A percentile compares a stretch with the other conserved stretches of the same genome.
These are phyloP conservation scores for Tripidium arundinaceum DNA, from an alignment of 202 grass and related monocot species.

Conservation along the genomic window DNA sequence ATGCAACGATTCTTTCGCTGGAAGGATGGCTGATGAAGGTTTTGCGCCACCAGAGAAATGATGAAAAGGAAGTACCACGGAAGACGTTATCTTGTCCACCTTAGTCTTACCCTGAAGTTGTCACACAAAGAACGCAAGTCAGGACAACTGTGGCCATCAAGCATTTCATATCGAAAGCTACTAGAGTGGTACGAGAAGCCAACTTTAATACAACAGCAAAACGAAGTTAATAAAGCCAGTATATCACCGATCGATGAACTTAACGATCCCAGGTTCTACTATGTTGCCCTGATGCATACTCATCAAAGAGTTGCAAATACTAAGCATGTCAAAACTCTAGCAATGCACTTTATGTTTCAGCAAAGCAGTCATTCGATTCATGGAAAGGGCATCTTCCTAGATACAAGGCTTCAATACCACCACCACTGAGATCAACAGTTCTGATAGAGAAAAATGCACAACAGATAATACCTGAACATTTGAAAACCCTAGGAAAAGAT, in stretches of 20 bases:
- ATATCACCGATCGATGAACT: neutral
- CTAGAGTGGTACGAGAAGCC: neutral
- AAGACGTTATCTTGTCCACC: conserved; percentile 69
- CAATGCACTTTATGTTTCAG: neutral
- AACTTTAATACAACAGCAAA: neutral
- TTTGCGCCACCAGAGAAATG: conserved; percentile 50
- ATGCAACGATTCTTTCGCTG: conserved; percentile 3
- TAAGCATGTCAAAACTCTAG: conserved; percentile 4
- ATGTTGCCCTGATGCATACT: neutral
- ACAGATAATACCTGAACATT: conserved; percentile 48
- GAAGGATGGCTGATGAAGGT: neutral
- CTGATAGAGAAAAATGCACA: conserved; percentile 14
- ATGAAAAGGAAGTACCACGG: conserved; percentile 70
- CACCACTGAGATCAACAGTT: neutral
- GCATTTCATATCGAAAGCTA: neutral
- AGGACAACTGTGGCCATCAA: conserved; percentile 10
- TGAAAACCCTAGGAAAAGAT: conserved; percentile 33
- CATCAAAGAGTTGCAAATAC: conserved; percentile 6
- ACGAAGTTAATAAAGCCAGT: conserved; percentile 7
- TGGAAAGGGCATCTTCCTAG: neutral
- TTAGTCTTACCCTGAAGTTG: conserved; percentile 53
- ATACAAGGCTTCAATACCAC: conserved; percentile 8
- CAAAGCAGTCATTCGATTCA: conserved; percentile 5
- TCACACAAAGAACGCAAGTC: conserved; percentile 4
- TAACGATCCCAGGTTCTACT: neutral